Base-by-base conservation (phyloP, 164 flowering plant species). In the Umbellularia californica region DNA sequence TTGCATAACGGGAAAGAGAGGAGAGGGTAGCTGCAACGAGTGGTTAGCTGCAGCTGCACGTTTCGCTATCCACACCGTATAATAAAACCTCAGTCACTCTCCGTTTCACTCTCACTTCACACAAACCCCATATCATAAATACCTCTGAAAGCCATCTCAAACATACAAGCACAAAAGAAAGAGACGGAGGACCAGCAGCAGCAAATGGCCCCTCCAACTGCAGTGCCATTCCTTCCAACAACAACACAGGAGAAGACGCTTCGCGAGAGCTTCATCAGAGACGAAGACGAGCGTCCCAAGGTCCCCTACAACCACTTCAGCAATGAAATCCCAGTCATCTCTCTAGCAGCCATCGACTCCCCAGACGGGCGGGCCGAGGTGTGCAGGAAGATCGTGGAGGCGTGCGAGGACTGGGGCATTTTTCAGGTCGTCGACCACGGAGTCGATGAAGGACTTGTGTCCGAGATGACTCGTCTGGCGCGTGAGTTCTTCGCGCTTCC, bases 361-460 rank as follows among this genome's bases (percentile, higher is more conserved):
- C 71, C 70, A 2, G 86, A 74, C 0, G 90, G 78, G 2, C 72
- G 82, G 55, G 76, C 79, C 1, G 88, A 85, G 75, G 86, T 90
- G 2, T 83, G 92, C 71, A 41, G 75, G 81, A 84, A 84, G 66
- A 88, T 92, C 17, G 92, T 88, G 2, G 87, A 83, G 72, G 93
- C 95, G 0, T 92, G 97, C 70, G 93, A 92, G 80, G 87, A 89
- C 14, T 92, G 97, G 97, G 97, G 97, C 17, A 65, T 92, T 17
- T 90, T 92, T 75, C 97, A 92, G 76, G 87, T 92, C 6, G 83
- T 90, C 11, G 93, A 92, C 74, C 97, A 92, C 69, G 93, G 97
- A 6, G 85, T 92, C 17, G 95, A 90, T 35, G 5, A 80, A 0
- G 69, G 41, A 20, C 84, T 90, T 11, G 50, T 92, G 2, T 70